Evolutionary conservation across 257 asterid species (phyloP).

Genomic region (Linaria vulgaris): DNA sequence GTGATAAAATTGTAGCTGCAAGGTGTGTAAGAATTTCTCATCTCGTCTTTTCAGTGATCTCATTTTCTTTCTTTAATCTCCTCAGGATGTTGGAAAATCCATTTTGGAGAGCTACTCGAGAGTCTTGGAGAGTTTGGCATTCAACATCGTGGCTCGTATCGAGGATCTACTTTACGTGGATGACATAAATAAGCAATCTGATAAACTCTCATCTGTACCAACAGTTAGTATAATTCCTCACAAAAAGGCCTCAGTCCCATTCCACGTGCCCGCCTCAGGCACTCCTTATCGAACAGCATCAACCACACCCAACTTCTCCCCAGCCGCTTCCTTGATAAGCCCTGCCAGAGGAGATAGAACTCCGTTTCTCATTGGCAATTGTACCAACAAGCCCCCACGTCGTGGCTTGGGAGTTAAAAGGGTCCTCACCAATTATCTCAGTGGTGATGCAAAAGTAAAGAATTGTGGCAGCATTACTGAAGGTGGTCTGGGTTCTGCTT

Average conservation of each 20-base stretch:
- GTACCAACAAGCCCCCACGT: conserved; percentile 47
- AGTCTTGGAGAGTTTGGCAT: conserved; percentile 90
- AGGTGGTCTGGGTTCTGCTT: conserved; percentile 39
- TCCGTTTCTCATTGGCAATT: conserved; percentile 40
- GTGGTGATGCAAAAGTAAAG: conserved; percentile 54
- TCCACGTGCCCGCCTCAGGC: conserved; percentile 60
- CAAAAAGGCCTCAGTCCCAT: conserved; percentile 50
- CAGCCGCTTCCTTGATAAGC: conserved; percentile 45
- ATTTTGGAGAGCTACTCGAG: conserved; percentile 96
- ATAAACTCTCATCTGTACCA: conserved; percentile 43
- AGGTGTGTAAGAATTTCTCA: not conserved
- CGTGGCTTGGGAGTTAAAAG: conserved; percentile 82
- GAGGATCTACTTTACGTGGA: conserved; percentile 88
- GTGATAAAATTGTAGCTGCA: not conserved
- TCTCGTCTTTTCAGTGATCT: not conserved
- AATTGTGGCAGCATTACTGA: conserved; percentile 31
- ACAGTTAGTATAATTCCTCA: conserved; percentile 39
- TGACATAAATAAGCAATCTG: conserved; percentile 59
- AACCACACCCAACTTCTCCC: conserved; percentile 62
- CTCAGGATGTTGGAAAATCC: conserved; percentile 88
- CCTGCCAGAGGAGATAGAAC: conserved; percentile 66
- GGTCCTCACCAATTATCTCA: conserved; percentile 68
- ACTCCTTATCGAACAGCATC: conserved; percentile 62
- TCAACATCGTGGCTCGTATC: conserved; percentile 71
- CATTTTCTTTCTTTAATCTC: conserved; percentile 3